phyloP scores from a whole-genome alignment of 768 basidiomycete genomes.

The Kwoniella dendrophila region DNA sequence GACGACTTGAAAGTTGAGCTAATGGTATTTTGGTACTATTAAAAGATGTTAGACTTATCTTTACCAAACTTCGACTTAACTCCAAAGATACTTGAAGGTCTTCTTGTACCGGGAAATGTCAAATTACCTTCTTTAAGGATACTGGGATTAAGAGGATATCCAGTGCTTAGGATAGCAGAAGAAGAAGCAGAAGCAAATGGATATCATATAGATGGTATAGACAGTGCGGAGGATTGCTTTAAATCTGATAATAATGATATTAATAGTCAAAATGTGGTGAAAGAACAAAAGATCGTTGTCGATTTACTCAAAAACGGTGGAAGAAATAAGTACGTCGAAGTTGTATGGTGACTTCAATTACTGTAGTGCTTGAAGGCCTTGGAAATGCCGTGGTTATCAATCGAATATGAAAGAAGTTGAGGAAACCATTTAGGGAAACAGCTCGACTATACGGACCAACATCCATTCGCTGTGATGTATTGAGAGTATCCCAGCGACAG shows the following conservation, averaged over 20 bases:
- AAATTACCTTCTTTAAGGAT: constrained; percentile 20
- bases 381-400: background rate
- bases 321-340: constrained; percentile 22
- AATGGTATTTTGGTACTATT: background rate
- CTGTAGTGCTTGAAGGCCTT: background rate
- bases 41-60: constrained; percentile 29
- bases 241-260: background rate
- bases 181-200: background rate
- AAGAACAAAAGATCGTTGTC: background rate
- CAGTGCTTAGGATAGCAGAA: no score
- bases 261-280: background rate
- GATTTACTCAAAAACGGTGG: constrained; percentile 11
- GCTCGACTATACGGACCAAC: no score
- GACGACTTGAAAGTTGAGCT: background rate
- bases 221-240: no score
- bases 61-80: constrained; percentile 17
- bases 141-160: constrained; percentile 24
- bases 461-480: no score
- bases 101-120: constrained; percentile 10
- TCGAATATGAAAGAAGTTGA: background rate
- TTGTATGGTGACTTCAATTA: constrained; percentile 11
- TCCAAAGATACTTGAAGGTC: background rate
- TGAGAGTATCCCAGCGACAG: no score
- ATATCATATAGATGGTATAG: background rate
- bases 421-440: background rate